Evolutionary conservation across 805 yeast species (phyloP), one percentile per base, ranked within the genome.

Genomic region (Ogataea pignaliae): DNA sequence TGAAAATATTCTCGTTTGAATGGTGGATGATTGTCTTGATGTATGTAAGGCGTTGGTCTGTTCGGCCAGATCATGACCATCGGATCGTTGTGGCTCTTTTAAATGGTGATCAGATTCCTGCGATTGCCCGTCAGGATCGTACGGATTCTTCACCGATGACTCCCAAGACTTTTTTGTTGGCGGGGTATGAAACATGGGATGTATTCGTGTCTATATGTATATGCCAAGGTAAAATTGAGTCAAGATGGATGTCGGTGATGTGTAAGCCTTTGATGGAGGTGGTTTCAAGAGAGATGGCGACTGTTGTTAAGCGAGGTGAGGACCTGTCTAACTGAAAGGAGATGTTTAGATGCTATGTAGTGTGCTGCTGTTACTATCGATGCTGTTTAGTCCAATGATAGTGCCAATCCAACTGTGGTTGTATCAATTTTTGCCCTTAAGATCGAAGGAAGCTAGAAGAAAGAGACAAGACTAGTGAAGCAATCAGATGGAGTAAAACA

Each of bases 181-280:
- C 6, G 68, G 68, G 5, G 68, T 63, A 43, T 63, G 66, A 43
- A 63, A 59, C 68, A 63, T 41, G 26, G 26, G 26, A 21, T 21
- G 26, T 21, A 9, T 34, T 16, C 32, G 7, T n/a, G 12, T 7
- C 10, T 12, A 15, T 11, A 17, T 5, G 26, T 32, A 11, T n/a
- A 16, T 12, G 31, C 12, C 10, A 37, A 9, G 3, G 9, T 13
- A 3, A 26, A 26, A n/a, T 12, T 13, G 33, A n/a, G 33, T 12
- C 33, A 30, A 29, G 31, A 29, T 29, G 11, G n/a, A 4, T 21
- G 26, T 21, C 26, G 26, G 7, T 4, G 26, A 21, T 21, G 26
- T 21, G 26, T 21, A 7, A 21, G 26, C 26, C 26, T 21, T 21
- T 21, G 7, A 7, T 21, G 26, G 26, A n/a, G n/a, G n/a, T n/a